Evolutionary conservation across 306 rosid species (phyloP), one percentile per base, ranked within the genome.

Genomic region (Ormosia emarginata): DNA sequence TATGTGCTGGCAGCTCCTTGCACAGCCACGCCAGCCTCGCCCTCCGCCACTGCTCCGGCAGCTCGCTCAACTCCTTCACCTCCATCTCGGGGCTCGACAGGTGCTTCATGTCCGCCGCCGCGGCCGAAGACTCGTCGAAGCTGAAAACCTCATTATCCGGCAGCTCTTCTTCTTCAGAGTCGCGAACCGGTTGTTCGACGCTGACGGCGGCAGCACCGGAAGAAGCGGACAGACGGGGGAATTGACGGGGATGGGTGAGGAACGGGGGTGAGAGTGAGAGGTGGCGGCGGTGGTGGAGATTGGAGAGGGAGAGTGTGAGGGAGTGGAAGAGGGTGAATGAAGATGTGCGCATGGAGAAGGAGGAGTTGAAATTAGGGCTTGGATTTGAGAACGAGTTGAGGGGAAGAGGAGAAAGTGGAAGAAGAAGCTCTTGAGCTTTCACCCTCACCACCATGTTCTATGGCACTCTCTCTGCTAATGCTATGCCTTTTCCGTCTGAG

Each of bases 11-110:
- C 0, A 86, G 67, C 33, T 86, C 87, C 80, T 86, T 86, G 71
- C 90, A 86, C 36, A 86, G 80, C 90, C 90, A 86, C 18, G 90
- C 90, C 77, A 86, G 52, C 71, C 85, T 86, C 12, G 90, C 71
- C 71, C 90, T 83, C 71, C 90, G 81, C 90, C 90, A 86, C 33
- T 80, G 75, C 81, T 86, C 90, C 65, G 90, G 90, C 32, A 86
- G 40, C 11, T 73, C 85, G 4, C 71, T 83, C 83, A 86, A 52
- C n/a, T 86, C 90, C 75, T 11, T 81, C 75, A 83, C 87, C 52
- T 80, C 85, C 58, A 86, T 69, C 46, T 86, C 81, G 30, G 83
- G 85, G 2, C 83, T 74, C 18, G 79, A 34, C 37, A 80, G 55
- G 8, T 59, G 56, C 85, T 63, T 79, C 83, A 71, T 15, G 15